Percentiles rank a stretch among this genome's conserved stretches.
Conservation (phyloP, 2,329 filamentous ascomycete genomes). For the Periconia digitata region DNA sequence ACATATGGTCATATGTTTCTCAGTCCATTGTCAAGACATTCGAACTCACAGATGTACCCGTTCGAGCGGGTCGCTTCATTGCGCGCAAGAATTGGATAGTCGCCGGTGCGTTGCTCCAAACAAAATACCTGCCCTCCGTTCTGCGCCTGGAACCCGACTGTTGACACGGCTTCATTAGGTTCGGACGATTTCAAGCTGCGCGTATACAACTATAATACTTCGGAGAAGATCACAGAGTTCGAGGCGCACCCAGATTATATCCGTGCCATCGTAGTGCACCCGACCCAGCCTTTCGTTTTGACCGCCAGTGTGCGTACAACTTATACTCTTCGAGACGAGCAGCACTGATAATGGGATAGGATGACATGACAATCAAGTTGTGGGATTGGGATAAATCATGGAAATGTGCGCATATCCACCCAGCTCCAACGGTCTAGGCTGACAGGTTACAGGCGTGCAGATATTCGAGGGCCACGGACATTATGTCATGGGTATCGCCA, state of each 20-base stretch:
- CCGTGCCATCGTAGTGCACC: conserved; percentile 92
- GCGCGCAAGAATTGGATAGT: conserved; percentile 99
- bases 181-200: conserved; percentile 88
- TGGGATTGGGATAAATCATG: conserved; percentile 99
- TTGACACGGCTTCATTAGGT: conserved; percentile 31
- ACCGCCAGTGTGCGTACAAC: conserved; percentile 68
- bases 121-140: too few relatives aligned
- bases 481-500: conserved; percentile 94
- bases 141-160: not conserved
- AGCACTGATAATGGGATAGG: conserved; percentile 28
- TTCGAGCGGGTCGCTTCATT: conserved; percentile 93
- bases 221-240: conserved; percentile 95
- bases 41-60: conserved; percentile 96
- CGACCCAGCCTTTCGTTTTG: conserved; percentile 90
- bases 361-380: conserved; percentile 70
- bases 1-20: conserved; percentile 90
- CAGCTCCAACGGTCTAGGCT: conserved; percentile 12
- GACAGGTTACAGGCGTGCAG: conserved; percentile 61
- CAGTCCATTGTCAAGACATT: conserved; percentile 95
- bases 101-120: conserved; percentile 60
- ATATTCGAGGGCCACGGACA: conserved; percentile 95
- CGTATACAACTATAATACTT: conserved; percentile 96
- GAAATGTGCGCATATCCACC: conserved; percentile 65
- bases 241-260: conserved; percentile 99
- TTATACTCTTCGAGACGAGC: not conserved